Percentiles rank a stretch among this genome's conserved stretches.
Evolutionary conservation across 305 asterid genomes (phyloP).

Genomic region (Fraxinus ornus): DNA sequence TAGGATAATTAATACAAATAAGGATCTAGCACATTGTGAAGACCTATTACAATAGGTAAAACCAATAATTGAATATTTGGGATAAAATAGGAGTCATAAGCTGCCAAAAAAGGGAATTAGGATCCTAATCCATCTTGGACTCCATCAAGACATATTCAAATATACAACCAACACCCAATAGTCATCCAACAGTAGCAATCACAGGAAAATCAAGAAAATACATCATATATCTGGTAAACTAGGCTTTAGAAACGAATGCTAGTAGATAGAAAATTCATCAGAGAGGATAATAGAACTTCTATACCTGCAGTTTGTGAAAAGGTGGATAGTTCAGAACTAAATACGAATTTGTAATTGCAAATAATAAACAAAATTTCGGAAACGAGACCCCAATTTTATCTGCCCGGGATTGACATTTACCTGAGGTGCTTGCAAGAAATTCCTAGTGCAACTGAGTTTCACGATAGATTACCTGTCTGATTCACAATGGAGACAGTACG

Average conservation of each 20-base stretch:
- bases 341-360: not conserved
- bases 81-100: too few species aligned
- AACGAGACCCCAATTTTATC: not conserved
- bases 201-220: not conserved
- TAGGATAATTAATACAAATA: too few species aligned
- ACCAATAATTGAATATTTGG: too few species aligned
- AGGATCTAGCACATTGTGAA: too few species aligned
- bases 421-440: not conserved
- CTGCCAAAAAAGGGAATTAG: too few species aligned
- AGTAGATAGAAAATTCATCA: not conserved
- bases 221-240: not conserved
- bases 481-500: not conserved
- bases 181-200: not conserved
- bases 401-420: not conserved
- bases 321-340: not conserved
- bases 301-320: not conserved
- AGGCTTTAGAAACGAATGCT: not conserved
- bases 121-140: too few species aligned
- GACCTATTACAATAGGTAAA: too few species aligned
- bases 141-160: too few species aligned
- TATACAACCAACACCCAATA: too few species aligned
- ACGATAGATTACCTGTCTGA: slow-evolving; percentile 10
- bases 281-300: not conserved
- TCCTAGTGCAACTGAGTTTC: slow-evolving; percentile 21
- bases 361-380: not conserved